Base-by-base conservation (phyloP, 768 basidiomycete species). In the Psilocybe azurescens region DNA sequence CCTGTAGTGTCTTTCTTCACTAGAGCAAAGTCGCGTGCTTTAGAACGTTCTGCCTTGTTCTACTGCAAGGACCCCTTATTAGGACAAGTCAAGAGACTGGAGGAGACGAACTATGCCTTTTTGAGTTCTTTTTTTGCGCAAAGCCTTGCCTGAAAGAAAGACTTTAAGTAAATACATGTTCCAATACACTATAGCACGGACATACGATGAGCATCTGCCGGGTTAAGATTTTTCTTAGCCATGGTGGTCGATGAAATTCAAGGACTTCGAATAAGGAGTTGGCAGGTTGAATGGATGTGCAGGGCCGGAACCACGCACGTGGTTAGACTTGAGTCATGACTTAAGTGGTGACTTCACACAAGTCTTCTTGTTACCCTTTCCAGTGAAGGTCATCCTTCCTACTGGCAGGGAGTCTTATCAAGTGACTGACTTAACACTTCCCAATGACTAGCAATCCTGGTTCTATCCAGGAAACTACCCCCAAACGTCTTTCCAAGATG, bases 1-100 rank as follows among this genome's bases (percentile, higher is more conserved):
- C 95, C 93, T 74, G 82, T 78, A 3, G 95, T 97, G 70, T 98
- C 95, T 76, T 94, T 95, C 82, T 98, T 99, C 46, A 97, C 91
- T 32, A 94, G 82, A n/a, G 91, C 83, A 72, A 95, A 89, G 72
- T 98, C 95, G 66, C 93, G 86, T 14, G 87, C 77, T 77, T 96
- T 95, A 53, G 84, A 76, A 59, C 96, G 83, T 59, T 85, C 89
- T 73, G 89, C 77, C 81, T 97, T 98, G 83, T 98, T 97, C 94
- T 96, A 89, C 85, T 87, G 76, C 76, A 82, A 55, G 67, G 59
- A 56, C n/a, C 57, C 36, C 55, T 47, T 46, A 52, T 73, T 63
- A 71, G 62, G 50, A 61, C 29, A 58, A 50, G 44, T 20, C 32
- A 49, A 11, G 47, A 53, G 20, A 18, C 60, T 44, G 24, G 32